Evolutionary conservation across 2,329 filamentous ascomycete species (phyloP).

Genomic region (Claviceps digitariae): DNA sequence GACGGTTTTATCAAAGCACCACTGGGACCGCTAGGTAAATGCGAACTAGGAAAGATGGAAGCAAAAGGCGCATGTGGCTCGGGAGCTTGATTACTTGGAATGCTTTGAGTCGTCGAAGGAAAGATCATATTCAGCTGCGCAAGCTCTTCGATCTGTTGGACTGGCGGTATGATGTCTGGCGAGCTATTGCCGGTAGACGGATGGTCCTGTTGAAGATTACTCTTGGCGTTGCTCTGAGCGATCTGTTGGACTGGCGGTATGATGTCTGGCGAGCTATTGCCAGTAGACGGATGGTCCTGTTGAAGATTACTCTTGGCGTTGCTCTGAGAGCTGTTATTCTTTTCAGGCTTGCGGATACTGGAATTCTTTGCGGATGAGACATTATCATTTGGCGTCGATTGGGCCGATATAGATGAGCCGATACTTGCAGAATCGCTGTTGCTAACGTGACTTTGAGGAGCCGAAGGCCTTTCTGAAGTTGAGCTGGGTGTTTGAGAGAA

Average conservation of each 20-base stretch:
- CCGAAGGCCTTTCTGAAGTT: background rate
- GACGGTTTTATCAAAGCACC: background rate
- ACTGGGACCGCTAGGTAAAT: background rate
- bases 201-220: background rate
- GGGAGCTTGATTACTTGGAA: background rate
- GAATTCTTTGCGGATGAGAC: background rate
- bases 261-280: background rate
- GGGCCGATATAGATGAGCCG: background rate
- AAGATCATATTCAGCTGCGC: background rate
- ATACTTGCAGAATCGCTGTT: background rate
- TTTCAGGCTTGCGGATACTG: background rate
- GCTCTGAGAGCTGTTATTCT: background rate
- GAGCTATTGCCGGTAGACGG: background rate
- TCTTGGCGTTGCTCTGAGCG: background rate
- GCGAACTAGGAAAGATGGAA: background rate
- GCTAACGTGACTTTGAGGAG: background rate
- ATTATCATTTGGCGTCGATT: background rate
- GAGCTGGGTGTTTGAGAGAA: background rate
- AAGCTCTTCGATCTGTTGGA: background rate
- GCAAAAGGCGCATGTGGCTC: background rate
- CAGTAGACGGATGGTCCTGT: background rate
- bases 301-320: background rate
- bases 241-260: background rate
- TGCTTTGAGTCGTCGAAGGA: background rate
- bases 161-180: background rate